Evolutionary conservation across 768 basidiomycete species (phyloP).

Genomic region (Phallus indusiatus): DNA sequence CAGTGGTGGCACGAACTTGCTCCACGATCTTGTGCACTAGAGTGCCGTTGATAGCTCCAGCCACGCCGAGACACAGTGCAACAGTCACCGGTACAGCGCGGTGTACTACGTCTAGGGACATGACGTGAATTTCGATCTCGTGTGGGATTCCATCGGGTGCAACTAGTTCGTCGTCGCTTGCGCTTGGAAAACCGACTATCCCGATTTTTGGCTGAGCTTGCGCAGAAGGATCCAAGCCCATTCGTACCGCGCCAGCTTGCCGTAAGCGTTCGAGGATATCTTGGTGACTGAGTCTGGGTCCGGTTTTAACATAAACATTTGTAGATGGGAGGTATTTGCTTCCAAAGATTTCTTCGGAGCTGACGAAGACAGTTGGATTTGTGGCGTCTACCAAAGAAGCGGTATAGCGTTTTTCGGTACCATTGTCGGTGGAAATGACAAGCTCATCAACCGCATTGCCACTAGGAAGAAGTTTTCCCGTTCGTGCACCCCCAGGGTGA

Average conservation of each 20-base stretch:
- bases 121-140: constrained; percentile 47
- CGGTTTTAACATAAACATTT: constrained; percentile 16
- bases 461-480: constrained; percentile 61
- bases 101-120: constrained; percentile 65
- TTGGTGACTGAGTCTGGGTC: constrained; percentile 24
- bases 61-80: constrained; percentile 59
- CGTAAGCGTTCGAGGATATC: constrained; percentile 36
- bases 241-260: constrained; percentile 42
- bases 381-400: constrained; percentile 63
- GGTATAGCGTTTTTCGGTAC: constrained; percentile 18
- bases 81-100: constrained; percentile 69
- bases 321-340: constrained; percentile 29
- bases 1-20: constrained; percentile 17
- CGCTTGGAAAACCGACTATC: constrained; percentile 33
- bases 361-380: constrained; percentile 63
- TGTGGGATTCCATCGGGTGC: constrained; percentile 23
- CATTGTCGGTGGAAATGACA: constrained; percentile 17
- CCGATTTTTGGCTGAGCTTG: constrained; percentile 69
- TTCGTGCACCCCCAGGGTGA: constrained; percentile 56
- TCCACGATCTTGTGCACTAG: constrained; percentile 43
- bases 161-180: neutral
- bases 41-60: constrained; percentile 43
- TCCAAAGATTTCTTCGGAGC: constrained; percentile 30
- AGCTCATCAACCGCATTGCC: constrained; percentile 39
- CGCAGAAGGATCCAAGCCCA: constrained; percentile 54